phyloP scores from a whole-genome alignment of 2,329 filamentous ascomycete genomes.

The Cercospora beticola region DNA sequence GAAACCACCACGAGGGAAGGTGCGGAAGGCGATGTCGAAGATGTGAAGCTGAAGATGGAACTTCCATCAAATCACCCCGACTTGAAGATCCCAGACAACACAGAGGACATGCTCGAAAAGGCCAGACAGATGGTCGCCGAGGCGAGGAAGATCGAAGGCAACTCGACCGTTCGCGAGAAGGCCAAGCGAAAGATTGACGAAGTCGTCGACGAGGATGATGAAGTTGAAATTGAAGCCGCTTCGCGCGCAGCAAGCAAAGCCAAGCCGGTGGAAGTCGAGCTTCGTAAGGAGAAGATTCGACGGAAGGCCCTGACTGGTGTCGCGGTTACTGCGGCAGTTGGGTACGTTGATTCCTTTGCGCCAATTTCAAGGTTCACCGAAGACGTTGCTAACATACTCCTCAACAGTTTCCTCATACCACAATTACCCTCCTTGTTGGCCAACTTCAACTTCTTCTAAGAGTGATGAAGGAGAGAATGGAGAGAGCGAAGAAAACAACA shows the following conservation, averaged over 20 bases:
- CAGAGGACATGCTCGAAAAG: constrained; percentile 74
- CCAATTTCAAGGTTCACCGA: background rate
- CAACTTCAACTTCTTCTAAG: background rate
- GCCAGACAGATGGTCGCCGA: constrained; percentile 86
- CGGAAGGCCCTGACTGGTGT: constrained; percentile 83
- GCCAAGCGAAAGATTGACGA: constrained; percentile 75
- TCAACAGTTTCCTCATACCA: constrained; percentile 32
- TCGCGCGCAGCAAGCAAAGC: constrained; percentile 62
- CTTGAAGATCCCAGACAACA: constrained; percentile 70
- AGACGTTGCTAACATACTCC: constrained; percentile 10
- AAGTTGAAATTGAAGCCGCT: constrained; percentile 49
- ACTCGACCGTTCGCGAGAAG: constrained; percentile 39
- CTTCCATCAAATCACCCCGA: constrained; percentile 67
- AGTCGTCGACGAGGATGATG: constrained; percentile 54
- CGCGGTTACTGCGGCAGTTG: constrained; percentile 80
- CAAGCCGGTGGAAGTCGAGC: constrained; percentile 71
- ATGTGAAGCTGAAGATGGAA: constrained; percentile 73
- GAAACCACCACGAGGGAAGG: constrained; percentile 60
- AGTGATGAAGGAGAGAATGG: background rate
- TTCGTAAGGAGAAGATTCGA: constrained; percentile 82
- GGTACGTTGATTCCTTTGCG: constrained; percentile 61
- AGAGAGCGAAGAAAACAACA: background rate
- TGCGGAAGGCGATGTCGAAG: constrained; percentile 59
- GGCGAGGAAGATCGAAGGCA: constrained; percentile 56
- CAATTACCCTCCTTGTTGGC: constrained; percentile 26